Conservation (phyloP, 1,284 basidiomycete genomes). For the Schizopora paradoxa region DNA sequence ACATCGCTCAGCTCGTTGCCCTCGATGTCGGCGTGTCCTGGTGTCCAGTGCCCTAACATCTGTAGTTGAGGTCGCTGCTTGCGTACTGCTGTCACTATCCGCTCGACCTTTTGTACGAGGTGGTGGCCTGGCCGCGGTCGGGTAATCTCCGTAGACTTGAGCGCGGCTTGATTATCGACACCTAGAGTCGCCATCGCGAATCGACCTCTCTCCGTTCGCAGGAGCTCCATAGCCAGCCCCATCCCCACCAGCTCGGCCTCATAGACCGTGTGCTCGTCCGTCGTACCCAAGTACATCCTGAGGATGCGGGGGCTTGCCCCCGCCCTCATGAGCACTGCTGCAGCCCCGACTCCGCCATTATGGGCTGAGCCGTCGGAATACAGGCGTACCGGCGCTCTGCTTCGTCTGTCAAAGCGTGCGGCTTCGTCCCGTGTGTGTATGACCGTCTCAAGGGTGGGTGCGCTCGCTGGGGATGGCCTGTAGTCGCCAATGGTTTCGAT, state of each 20-base stretch:
- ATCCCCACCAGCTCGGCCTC: slow-evolving; percentile 21
- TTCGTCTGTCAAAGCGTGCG: no score
- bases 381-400: slow-evolving; percentile 23
- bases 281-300: slow-evolving; percentile 12
- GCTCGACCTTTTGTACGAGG: slow-evolving; percentile 12
- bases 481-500: no score
- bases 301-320: neutral
- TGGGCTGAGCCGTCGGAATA: slow-evolving; percentile 25
- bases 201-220: neutral
- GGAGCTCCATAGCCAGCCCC: slow-evolving; percentile 14
- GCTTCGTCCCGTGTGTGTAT: no score
- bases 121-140: slow-evolving; percentile 19
- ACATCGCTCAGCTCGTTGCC: slow-evolving; percentile 20
- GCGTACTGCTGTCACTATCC: neutral
- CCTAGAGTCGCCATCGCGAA: slow-evolving; percentile 6
- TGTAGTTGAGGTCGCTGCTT: slow-evolving; percentile 1
- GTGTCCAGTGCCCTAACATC: slow-evolving; percentile 19
- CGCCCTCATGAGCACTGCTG: slow-evolving; percentile 15
- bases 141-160: slow-evolving; percentile 11
- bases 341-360: slow-evolving; percentile 19
- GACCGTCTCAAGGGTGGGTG: no score
- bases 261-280: slow-evolving; percentile 20
- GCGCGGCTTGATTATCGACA: slow-evolving; percentile 23
- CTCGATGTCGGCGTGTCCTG: slow-evolving; percentile 20
- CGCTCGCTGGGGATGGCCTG: no score